A percentile compares a stretch with the other conserved stretches of the same genome.
Conservation (phyloP, 1,139 yeast genomes). For the Magnusiomyces ingens region DNA sequence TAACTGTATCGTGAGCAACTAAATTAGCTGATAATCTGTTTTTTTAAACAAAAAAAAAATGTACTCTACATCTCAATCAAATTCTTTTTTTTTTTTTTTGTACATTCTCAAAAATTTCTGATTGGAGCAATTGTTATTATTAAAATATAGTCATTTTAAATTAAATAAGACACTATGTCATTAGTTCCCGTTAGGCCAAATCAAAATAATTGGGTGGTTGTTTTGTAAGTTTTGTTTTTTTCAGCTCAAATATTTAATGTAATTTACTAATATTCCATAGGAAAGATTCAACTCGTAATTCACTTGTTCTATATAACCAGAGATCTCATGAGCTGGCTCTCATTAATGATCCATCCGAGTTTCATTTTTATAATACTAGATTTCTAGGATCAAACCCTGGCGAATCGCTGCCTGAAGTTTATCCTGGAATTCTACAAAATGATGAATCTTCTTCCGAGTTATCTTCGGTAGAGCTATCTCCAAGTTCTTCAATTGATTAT, state of each 20-base stretch:
- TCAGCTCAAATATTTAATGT: too few species aligned
- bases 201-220: conserved; percentile 26
- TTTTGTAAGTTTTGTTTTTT: conserved; percentile 25
- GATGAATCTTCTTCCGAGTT: neutral
- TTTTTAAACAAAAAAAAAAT: too few species aligned
- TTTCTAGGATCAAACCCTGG: neutral
- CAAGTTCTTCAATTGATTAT: conserved; percentile 17
- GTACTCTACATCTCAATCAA: too few species aligned
- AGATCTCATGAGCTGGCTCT: conserved; percentile 27
- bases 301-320: conserved; percentile 31
- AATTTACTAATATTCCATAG: conserved; percentile 15
- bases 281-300: conserved; percentile 27
- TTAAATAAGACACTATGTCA: conserved; percentile 30
- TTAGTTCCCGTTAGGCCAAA: conserved; percentile 26
- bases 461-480: neutral
- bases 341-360: conserved; percentile 24
- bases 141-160: too few species aligned
- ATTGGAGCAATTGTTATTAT: too few species aligned
- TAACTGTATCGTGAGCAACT: too few species aligned
- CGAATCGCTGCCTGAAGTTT: neutral
- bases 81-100: too few species aligned
- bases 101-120: too few species aligned
- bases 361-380: conserved; percentile 6
- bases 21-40: too few species aligned
- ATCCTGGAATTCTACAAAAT: neutral